phyloP scores from a whole-genome alignment of 176 grass and related monocot species.

The sorghum (Sorghum bicolor) region DNA sequence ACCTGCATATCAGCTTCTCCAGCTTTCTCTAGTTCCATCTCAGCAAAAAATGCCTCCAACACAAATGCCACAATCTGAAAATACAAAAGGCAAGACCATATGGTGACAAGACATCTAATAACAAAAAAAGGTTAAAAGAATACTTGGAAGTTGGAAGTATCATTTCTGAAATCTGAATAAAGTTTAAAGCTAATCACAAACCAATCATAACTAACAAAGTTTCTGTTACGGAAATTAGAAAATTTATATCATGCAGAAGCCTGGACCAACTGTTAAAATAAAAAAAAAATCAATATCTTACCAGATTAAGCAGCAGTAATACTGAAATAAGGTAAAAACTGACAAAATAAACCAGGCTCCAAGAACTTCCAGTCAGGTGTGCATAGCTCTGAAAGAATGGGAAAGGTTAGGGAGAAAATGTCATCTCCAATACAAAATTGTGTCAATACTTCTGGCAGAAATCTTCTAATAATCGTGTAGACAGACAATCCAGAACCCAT shows the following conservation, averaged over 20 bases:
- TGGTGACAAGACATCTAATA: constrained; percentile 34
- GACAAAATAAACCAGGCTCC: constrained; percentile 88
- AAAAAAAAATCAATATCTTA: constrained; percentile 36
- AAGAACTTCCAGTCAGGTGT: constrained; percentile 81
- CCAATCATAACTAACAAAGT: not conserved
- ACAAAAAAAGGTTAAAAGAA: constrained; percentile 7
- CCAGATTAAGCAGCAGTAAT: constrained; percentile 95
- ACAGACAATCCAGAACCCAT: not conserved
- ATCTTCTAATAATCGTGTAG: not conserved
- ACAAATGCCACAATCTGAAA: constrained; percentile 95
- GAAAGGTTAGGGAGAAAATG: constrained; percentile 15
- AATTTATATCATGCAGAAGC: not conserved
- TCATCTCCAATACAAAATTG: constrained; percentile 17
- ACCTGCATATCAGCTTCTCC: constrained; percentile 46
- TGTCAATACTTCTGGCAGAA: constrained; percentile 4
- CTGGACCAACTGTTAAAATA: not conserved
- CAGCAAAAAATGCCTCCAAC: constrained; percentile 95
- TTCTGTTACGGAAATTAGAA: not conserved
- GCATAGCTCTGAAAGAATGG: constrained; percentile 76
- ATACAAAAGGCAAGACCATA: not conserved
- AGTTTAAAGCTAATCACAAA: not conserved
- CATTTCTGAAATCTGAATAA: not conserved
- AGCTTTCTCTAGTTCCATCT: constrained; percentile 92
- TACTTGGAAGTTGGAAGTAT: not conserved
- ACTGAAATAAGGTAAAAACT: constrained; percentile 94